These are phyloP conservation scores for Platanthera zijinensis DNA, from an alignment of 106 monocot genomes.

Conservation along the genomic window DNA sequence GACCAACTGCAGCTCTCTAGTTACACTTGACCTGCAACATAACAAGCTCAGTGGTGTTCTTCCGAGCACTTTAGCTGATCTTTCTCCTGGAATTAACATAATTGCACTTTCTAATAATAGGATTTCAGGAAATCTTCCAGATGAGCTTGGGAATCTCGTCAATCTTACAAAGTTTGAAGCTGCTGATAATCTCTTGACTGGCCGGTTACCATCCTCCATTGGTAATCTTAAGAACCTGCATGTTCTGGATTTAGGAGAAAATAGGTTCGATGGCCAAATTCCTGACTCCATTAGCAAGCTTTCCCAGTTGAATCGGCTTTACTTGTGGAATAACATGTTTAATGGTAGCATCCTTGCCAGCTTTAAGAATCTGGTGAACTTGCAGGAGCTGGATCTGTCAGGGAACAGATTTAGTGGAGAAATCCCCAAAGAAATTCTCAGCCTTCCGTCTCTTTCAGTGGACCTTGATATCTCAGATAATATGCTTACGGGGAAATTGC, in stretches of 20 bases:
- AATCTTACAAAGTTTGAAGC: conserved; percentile 6
- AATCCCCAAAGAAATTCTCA: conserved; percentile 3
- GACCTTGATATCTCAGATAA: conserved; percentile 1
- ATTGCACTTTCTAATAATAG: conserved; percentile 2
- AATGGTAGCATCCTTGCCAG: conserved; percentile 1
- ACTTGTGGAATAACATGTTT: conserved; percentile 5
- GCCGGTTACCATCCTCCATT: background rate
- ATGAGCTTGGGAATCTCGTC: background rate
- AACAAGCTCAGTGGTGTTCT: conserved; percentile 19
- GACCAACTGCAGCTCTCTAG: conserved; percentile 13
- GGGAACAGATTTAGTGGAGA: conserved; percentile 9
- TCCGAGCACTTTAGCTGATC: conserved; percentile 11
- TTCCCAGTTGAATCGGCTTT: background rate
- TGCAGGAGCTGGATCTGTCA: background rate
- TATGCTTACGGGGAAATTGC: background rate
- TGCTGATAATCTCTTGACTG: conserved; percentile 5
- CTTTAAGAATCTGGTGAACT: conserved; percentile 1
- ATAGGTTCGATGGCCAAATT: conserved; percentile 9
- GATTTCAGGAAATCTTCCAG: conserved; percentile 17
- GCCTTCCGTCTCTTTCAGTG: background rate
- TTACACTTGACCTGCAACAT: background rate
- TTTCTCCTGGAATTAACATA: background rate
- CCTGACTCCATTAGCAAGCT: conserved; percentile 16
- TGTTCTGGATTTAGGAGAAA: conserved; percentile 2
- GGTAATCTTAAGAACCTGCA: conserved; percentile 2